Evolutionary conservation across 768 basidiomycete species (phyloP), one percentile per base, ranked within the genome.

Genomic region (Mycena vitilis): DNA sequence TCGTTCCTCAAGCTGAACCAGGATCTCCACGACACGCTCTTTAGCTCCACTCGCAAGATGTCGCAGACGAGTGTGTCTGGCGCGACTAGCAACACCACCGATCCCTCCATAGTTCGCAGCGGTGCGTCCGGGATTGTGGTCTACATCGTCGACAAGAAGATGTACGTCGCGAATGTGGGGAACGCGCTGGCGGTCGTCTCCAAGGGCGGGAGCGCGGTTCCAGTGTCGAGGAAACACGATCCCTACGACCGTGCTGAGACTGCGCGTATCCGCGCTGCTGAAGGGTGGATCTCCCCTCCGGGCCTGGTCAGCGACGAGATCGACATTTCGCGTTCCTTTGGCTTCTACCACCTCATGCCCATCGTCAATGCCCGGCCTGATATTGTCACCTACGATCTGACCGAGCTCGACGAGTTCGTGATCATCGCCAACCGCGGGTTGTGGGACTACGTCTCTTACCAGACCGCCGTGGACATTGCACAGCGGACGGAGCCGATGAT

Each of bases 401-500:
- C 89, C 2, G 91, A 94, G 69, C 86, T 89, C 62, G 98, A 99
- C 79, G 97, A 99, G 79, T 98, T 99, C 75, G 88, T 99, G 74
- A 97, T 99, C 81, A 87, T 99, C 68, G 98, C 91, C 36, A 98
- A 99, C 77, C 87, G 90, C 7, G 95, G 95, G 0, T 78, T 99
- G 30, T 99, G 98, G 98, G 93, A 96, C 72, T 94, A 89, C 71
- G 93, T 99, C 71, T 91, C 94, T 5, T 95, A 94, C 76, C 95
- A 98, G 78, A 97, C 94, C 0, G 97, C 98, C 1, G 95, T 99
- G 63, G 97, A 99, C 77, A 96, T 99, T 68, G 96, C 95, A 0
- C 87, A 92, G 73, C 79, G 86, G 44, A 78, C 81, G 5, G 84
- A 87, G 71, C 85, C 85, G 9, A 87, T 86, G 85, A 90, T 95